Base-by-base conservation (phyloP, 352 stramenopile genomes). In the Pythium graminicola region DNA sequence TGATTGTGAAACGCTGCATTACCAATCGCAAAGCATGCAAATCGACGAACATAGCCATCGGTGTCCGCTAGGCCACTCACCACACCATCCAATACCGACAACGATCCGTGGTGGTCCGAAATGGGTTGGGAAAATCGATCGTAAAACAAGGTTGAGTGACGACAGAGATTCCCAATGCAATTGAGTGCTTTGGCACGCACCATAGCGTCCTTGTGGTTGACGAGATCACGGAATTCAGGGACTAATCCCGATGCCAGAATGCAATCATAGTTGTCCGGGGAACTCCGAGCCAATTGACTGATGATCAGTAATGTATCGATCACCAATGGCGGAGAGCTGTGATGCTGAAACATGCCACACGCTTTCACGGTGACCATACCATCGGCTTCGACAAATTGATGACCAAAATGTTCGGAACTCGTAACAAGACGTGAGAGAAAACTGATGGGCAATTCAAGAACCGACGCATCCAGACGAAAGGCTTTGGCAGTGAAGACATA, bases 11-110 rank as follows among this genome's bases (percentile, higher is more conserved):
- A 98, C 7, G 91, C 88, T 14, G 86, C 89, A 52, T 98, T 98
- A 28, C 92, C 92, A 28, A 98, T 79, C n/a, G 88, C 90, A 63
- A 97, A 97, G 70, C 85, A 96, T 3, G 92, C 91, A 39, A 97
- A 97, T 17, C 93, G 93, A 0, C 87, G 72, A 6, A 93, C 86
- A 46, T 88, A 86, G n/a, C 67, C 70, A 58, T 97, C 83, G 0
- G 57, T 28, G 42, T 96, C 86, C 0, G 52, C 63, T 7, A 92
- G 70, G 1, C 70, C 62, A 29, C 41, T 48, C 22, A 95, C 72
- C 11, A 95, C 71, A 22, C 61, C 65, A n/a, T 77, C 61, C 0
- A 95, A 22, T 27, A 95, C 50, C 1, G 71, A 80, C 10, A 55
- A 35, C 4, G 62, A 50, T 2, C 45, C 36, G 39, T 47, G 22